Evolutionary conservation across 2,329 filamentous ascomycete species (phyloP).

Genomic region (Ceratocystis variospora): DNA sequence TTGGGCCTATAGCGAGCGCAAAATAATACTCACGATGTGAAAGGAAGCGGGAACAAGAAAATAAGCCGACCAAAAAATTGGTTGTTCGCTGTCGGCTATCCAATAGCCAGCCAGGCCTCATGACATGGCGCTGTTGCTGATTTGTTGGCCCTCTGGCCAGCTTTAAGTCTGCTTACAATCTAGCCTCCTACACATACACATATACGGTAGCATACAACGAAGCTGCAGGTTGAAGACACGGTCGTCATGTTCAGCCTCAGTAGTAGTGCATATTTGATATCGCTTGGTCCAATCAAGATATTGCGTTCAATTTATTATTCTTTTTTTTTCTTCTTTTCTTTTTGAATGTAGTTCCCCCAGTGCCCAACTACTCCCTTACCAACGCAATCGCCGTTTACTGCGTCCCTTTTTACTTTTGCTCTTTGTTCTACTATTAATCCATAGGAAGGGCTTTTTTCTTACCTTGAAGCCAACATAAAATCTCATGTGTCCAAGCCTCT

Average conservation of each 20-base stretch:
- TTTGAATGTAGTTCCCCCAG: background rate
- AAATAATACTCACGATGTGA: too few relatives aligned
- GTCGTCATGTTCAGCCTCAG: background rate
- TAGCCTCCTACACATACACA: background rate
- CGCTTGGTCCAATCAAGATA: background rate
- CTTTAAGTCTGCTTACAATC: background rate
- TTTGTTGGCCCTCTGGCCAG: background rate
- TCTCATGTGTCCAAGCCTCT: background rate
- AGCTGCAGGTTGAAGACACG: background rate
- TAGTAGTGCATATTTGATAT: constrained; percentile 2
- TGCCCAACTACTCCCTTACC: background rate
- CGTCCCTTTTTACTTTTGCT: too few relatives aligned
- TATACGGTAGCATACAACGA: background rate
- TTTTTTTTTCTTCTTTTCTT: background rate
- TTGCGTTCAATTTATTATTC: background rate
- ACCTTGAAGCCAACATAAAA: background rate
- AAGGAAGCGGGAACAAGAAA: background rate
- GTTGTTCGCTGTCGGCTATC: too few relatives aligned
- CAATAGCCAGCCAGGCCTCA: background rate
- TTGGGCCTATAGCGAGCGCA: background rate
- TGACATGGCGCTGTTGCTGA: background rate
- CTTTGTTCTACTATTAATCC: background rate
- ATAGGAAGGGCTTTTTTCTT: background rate
- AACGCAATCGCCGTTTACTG: too few relatives aligned
- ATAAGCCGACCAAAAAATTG: too few relatives aligned